Evolutionary conservation across 83 land plant genomes (phyloP), one percentile per base, ranked within the genome.

Genomic region (Isoetes engelmannii): DNA sequence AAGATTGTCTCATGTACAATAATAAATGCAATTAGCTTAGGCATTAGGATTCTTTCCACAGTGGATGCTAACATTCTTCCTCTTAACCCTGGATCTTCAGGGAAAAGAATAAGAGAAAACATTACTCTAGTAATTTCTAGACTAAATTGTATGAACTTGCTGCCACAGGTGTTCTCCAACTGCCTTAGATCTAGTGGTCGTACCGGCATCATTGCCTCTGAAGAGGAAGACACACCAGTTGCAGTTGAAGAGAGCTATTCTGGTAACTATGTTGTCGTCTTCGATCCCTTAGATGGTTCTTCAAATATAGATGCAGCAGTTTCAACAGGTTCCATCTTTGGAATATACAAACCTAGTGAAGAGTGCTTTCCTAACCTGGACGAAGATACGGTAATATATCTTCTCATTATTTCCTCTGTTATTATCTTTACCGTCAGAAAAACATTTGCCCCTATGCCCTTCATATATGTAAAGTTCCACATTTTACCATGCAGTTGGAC

Each of bases 171-270:
- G 60, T 92, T 92, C 72, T 92, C 92, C 0, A 92, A 74, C 60
- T 87, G 92, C 69, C 70, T 92, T 81, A 83, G 86, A 48, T 87
- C 92, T 15, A 92, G 97, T 57, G 97, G 97, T 37, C 65, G 97
- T 47, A 92, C 95, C 6, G 95, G 95, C 15, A 89, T 92, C 48
- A 92, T 92, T 13, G 97, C 95, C 5, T 92, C 97, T 0, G 97
- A 92, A 79, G 97, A 92, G 57, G 97, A 92, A 46, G 97, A 91
- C 57, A 88, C 79, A 8, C 92, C 97, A 0, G 97, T 91, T 47
- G 97, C 97, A 0, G 97, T 88, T 44, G 97, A 91, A 57, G 97
- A 91, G 79, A 91, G 86, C 71, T 91, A 91, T 74, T 91, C 97
- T 20, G 97, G 97, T 17, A 89, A 92, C 84, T 92, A 92, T 74